Evolutionary conservation across 176 grass and related monocot genomes (phyloP), one percentile per base, ranked within the genome.

Genomic region (Aegilops bicornis): DNA sequence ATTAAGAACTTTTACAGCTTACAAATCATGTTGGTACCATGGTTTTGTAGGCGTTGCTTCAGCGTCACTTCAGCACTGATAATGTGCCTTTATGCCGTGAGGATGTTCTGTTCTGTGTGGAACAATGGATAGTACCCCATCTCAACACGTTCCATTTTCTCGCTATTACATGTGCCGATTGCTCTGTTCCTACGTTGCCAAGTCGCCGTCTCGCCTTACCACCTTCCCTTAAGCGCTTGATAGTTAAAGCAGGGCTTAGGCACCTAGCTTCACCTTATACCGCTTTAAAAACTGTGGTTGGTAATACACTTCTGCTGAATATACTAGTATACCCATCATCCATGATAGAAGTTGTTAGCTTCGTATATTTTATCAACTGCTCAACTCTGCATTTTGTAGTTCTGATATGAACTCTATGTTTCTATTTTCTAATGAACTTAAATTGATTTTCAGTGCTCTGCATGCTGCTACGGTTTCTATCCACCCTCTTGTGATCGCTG

Each of bases 401-500:
- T 63, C 10, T 1, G 27, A 14, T 45, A 15, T 19, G 3, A 62
- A 83, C 4, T 33, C 8, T 61, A 50, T 8, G 16, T 75, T 84
- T 81, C 43, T 91, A 69, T 12, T 68, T 80, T 81, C 43, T 91
- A 69, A 88, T 72, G 37, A 64, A 70, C 52, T 43, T 63, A 27
- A 47, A 76, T 89, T 79, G 76, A 52, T 67, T 85, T 90, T 40
- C 94, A 99, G 97, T 8, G 90, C 92, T 74, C 90, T 99, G 92
- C 97, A 99, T 87, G 94, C 94, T 84, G 90, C 97, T 60, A 99
- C 92, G 24, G 92, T 99, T 80, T 87, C 87, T 6, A 94, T 99
- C 73, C 97, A 99, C 84, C 97, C 97, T 77, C 94, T 99, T 83
- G 97, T 99, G 64, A 96, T 99, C 11, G 97, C 94, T 62, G 97